A percentile compares a stretch with the other conserved stretches of the same genome.
phyloP scores from a whole-genome alignment of 768 basidiomycete genomes.

The Gloeostereum incarnatum region DNA sequence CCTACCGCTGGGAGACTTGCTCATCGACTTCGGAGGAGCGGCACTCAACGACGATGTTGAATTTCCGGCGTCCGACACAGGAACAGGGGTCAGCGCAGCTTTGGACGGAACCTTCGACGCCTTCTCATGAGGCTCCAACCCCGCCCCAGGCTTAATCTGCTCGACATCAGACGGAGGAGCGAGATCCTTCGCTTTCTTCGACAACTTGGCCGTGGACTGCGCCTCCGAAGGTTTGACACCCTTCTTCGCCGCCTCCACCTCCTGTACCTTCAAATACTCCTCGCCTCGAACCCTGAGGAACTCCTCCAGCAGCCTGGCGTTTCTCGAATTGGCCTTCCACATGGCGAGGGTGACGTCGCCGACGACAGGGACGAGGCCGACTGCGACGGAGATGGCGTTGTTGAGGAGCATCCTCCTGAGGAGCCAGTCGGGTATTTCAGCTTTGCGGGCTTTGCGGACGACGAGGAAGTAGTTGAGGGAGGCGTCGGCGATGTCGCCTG shows the following conservation, averaged over 20 bases:
- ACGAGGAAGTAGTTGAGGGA: slow-evolving; percentile 69
- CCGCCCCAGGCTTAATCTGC: slow-evolving; percentile 32
- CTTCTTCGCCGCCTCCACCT: slow-evolving; percentile 7
- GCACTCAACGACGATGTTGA: neutral
- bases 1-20: slow-evolving; percentile 1
- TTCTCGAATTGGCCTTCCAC: slow-evolving; percentile 85
- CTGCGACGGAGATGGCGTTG: slow-evolving; percentile 54
- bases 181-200: slow-evolving; percentile 12
- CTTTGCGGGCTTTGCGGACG: slow-evolving; percentile 63
- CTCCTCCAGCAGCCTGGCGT: slow-evolving; percentile 81
- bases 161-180: slow-evolving; percentile 17
- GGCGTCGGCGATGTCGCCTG: slow-evolving; percentile 58
- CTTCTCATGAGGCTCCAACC: slow-evolving; percentile 18
- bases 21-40: neutral
- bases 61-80: neutral
- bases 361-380: slow-evolving; percentile 29
- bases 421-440: slow-evolving; percentile 64
- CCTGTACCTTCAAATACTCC: slow-evolving; percentile 36
- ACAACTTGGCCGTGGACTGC: slow-evolving; percentile 14
- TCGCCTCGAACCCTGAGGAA: slow-evolving; percentile 73
- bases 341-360: slow-evolving; percentile 67
- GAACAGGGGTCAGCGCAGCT: neutral
- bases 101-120: slow-evolving; percentile 9
- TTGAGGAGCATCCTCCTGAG: slow-evolving; percentile 67
- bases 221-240: too few species aligned